A percentile compares a stretch with the other conserved stretches of the same genome.
Conservation (phyloP, 208 protist genomes). For the Strigomonas culicis region DNA sequence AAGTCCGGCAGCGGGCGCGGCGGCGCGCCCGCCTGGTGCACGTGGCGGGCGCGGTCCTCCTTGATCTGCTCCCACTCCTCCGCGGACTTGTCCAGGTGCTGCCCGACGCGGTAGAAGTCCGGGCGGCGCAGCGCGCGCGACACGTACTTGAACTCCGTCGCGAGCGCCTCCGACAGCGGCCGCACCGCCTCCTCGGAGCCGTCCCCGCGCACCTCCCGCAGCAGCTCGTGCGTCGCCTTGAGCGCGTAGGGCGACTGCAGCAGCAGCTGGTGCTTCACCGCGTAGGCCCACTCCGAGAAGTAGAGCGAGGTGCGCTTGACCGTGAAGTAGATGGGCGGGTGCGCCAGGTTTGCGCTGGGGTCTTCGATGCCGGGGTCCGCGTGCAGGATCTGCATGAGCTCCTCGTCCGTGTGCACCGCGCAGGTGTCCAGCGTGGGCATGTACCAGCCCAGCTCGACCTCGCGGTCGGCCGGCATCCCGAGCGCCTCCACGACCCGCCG, state of each 20-base stretch:
- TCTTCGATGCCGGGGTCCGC: conserved; percentile 82
- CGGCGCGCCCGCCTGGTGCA: conserved; percentile 66
- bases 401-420: conserved; percentile 62
- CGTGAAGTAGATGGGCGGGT: conserved; percentile 89
- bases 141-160: conserved; percentile 72
- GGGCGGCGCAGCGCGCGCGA: conserved; percentile 54
- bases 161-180: conserved; percentile 66
- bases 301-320: conserved; percentile 75
- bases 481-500: conserved; percentile 32
- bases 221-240: conserved; percentile 62
- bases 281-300: conserved; percentile 89
- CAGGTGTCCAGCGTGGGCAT: conserved; percentile 82
- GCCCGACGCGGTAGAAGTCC: conserved; percentile 82
- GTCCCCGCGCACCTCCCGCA: conserved; percentile 81
- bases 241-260: conserved; percentile 86
- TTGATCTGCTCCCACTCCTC: conserved; percentile 62
- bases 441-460: conserved; percentile 83
- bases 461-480: conserved; percentile 58
- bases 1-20: conserved; percentile 70
- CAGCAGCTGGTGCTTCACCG: conserved; percentile 87
- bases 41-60: conserved; percentile 42
- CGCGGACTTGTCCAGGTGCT: conserved; percentile 62
- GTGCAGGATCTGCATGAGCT: conserved; percentile 76
- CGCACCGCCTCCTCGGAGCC: conserved; percentile 53
- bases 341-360: conserved; percentile 40